phyloP scores from a whole-genome alignment of 108 stramenopile genomes.

The Pelagomonas calceolata region DNA sequence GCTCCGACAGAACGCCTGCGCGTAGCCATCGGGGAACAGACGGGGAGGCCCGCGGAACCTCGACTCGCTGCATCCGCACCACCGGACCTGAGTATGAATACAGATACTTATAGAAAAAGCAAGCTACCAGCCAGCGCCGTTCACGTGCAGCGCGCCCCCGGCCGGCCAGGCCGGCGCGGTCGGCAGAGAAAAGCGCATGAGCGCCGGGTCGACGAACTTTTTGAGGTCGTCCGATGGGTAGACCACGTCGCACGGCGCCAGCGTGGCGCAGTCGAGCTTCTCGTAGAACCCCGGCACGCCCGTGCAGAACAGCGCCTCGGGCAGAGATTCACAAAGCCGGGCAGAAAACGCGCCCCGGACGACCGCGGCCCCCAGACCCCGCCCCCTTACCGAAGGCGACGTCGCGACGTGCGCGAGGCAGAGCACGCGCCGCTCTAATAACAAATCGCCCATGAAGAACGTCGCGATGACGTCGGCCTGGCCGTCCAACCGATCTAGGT shows the following conservation, averaged over 20 bases:
- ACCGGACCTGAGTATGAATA: too few relatives aligned
- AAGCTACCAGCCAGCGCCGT: neutral
- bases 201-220: neutral
- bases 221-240: neutral
- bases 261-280: neutral
- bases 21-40: too few relatives aligned
- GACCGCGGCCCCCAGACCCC: neutral
- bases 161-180: neutral
- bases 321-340: neutral
- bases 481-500: too few relatives aligned
- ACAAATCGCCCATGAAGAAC: too few relatives aligned
- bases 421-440: neutral
- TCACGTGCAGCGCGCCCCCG: neutral
- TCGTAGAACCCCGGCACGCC: neutral
- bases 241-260: neutral
- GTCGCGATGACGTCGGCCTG: too few relatives aligned
- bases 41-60: too few relatives aligned
- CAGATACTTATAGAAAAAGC: too few relatives aligned
- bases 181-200: neutral
- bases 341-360: neutral
- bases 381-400: neutral
- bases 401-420: neutral
- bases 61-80: too few relatives aligned
- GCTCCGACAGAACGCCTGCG: too few relatives aligned
- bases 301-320: neutral